Evolutionary conservation across 176 grass and related monocot genomes (phyloP).

Genomic region (Carex pumila): DNA sequence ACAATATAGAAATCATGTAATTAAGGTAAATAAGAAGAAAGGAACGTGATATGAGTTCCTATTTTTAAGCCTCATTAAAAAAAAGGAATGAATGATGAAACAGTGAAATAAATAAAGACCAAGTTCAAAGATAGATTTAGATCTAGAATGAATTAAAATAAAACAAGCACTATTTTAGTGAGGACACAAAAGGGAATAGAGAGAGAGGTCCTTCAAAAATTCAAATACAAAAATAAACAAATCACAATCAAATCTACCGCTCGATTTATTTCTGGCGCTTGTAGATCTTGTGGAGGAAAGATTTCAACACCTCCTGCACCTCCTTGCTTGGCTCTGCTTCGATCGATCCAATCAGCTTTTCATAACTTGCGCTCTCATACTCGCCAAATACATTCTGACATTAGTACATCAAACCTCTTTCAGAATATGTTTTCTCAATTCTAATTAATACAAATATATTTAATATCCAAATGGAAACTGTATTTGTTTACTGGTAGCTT

Average conservation of each 20-base stretch:
- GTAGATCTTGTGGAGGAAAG: conserved; percentile 94
- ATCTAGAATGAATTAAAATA: background rate
- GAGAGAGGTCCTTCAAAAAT: background rate
- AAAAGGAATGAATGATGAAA: background rate
- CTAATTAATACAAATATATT: background rate
- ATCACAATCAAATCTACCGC: background rate
- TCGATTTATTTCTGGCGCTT: conserved; percentile 65
- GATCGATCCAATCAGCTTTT: conserved; percentile 59
- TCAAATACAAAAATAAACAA: background rate
- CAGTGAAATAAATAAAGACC: background rate
- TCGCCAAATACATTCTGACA: conserved; percentile 48
- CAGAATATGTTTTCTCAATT: background rate
- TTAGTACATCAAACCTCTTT: background rate
- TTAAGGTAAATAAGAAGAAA: too few species aligned
- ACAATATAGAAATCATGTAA: too few species aligned
- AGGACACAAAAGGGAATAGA: background rate
- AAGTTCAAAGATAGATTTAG: conserved; percentile 5
- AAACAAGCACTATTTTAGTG: background rate
- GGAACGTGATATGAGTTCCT: too few species aligned
- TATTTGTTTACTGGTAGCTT: background rate
- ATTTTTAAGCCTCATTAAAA: too few species aligned
- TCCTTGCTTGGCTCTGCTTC: conserved; percentile 69
- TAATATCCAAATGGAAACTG: background rate
- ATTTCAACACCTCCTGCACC: conserved; percentile 75
- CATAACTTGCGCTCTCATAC: conserved; percentile 63